phyloP scores from a whole-genome alignment of 2,329 filamentous ascomycete species.

The Hypoxylon sp. region DNA sequence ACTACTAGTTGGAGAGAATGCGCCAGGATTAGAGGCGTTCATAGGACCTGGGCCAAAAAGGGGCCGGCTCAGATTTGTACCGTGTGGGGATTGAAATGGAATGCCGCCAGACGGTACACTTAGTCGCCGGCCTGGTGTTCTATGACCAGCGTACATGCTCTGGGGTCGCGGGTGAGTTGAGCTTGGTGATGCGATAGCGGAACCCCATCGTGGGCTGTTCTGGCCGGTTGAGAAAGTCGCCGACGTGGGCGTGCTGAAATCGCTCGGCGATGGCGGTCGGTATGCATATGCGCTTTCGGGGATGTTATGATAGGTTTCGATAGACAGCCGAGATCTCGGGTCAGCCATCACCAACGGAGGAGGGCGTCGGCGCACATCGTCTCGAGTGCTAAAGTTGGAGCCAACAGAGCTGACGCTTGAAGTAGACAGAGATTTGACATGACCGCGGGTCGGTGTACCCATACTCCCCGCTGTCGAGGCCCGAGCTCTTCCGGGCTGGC shows the following conservation, averaged over 20 bases:
- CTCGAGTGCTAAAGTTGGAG: slow-evolving; percentile 74
- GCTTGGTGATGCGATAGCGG: slow-evolving; percentile 77
- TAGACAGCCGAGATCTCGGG: slow-evolving; percentile 72
- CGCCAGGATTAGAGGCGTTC: slow-evolving; percentile 66
- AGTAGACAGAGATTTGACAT: slow-evolving; percentile 86
- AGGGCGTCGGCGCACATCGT: slow-evolving; percentile 78
- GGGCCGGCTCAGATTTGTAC: slow-evolving; percentile 66
- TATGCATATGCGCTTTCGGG: slow-evolving; percentile 75
- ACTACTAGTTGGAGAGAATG: slow-evolving; percentile 70
- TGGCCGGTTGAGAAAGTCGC: slow-evolving; percentile 82
- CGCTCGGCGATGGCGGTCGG: slow-evolving; percentile 75
- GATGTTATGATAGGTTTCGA: slow-evolving; percentile 76
- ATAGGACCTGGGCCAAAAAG: slow-evolving; percentile 65
- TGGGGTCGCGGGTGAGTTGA: slow-evolving; percentile 76
- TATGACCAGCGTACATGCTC: slow-evolving; percentile 76
- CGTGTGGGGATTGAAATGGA: slow-evolving; percentile 77
- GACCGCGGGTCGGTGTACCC: slow-evolving; percentile 78
- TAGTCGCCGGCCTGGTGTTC: slow-evolving; percentile 78
- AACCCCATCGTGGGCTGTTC: slow-evolving; percentile 80
- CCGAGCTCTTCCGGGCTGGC: slow-evolving; percentile 79
- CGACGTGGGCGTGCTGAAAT: slow-evolving; percentile 86
- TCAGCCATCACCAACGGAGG: slow-evolving; percentile 88
- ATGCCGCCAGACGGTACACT: slow-evolving; percentile 84
- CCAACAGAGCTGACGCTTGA: slow-evolving; percentile 83
- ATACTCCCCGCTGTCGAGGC: slow-evolving; percentile 82